A percentile compares a stretch with the other conserved stretches of the same genome.
Conservation (phyloP, 2,329 filamentous ascomycete species). For the Apiospora sp. region DNA sequence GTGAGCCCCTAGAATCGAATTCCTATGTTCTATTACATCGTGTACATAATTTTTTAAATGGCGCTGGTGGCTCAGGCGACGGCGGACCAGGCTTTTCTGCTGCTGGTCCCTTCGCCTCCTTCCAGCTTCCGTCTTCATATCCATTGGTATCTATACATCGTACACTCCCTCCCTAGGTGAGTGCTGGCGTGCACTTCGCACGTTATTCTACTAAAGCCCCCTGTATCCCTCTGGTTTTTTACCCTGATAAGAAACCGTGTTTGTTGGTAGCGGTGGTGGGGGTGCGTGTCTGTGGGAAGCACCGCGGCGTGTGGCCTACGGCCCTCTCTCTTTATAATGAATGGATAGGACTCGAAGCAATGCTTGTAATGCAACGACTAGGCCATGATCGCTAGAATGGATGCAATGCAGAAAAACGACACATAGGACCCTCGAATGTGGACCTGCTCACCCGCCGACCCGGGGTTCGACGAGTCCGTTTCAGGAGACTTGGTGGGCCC, state of each 20-base stretch:
- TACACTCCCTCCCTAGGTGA: neutral
- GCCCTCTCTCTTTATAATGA: neutral
- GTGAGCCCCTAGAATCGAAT: slow-evolving; percentile 22
- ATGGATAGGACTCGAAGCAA: neutral
- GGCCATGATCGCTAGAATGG: slow-evolving; percentile 7
- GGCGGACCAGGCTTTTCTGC: neutral
- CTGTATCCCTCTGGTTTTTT: neutral
- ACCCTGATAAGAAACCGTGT: neutral
- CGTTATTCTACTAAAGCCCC: neutral
- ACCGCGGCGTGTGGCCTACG: neutral
- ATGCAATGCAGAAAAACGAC: neutral
- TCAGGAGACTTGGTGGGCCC: neutral
- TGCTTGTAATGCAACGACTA: neutral
- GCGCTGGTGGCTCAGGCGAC: neutral
- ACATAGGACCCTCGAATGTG: neutral
- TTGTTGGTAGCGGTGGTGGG: neutral
- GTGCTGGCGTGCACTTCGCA: neutral
- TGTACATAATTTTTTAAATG: slow-evolving; percentile 11
- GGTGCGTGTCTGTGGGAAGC: neutral
- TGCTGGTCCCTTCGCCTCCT: neutral
- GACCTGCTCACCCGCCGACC: slow-evolving; percentile 9
- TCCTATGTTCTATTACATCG: slow-evolving; percentile 23
- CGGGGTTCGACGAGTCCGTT: slow-evolving; percentile 7
- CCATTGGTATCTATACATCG: slow-evolving; percentile 12
- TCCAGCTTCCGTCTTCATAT: neutral